Conservation (phyloP, 345 rosid genomes). For the Adansonia digitata region DNA sequence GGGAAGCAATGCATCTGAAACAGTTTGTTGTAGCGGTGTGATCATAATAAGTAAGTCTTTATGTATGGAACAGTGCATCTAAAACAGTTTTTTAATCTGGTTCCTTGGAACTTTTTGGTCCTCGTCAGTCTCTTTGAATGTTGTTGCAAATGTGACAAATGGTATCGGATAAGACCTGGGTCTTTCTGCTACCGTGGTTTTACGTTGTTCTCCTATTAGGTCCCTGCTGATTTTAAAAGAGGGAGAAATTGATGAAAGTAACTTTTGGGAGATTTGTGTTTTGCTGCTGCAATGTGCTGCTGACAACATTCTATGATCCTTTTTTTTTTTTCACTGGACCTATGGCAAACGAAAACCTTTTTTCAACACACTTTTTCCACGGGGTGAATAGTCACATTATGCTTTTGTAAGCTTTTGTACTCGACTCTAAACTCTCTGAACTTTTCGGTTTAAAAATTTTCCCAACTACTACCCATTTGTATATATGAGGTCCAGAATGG, state of each 20-base stretch:
- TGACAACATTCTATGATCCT: neutral
- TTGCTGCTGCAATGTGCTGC: neutral
- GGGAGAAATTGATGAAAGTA: neutral
- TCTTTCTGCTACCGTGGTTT: neutral
- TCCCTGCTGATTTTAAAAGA: neutral
- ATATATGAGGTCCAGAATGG: slow-evolving; percentile 6
- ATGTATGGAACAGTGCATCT: neutral
- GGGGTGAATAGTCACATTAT: neutral
- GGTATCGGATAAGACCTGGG: neutral
- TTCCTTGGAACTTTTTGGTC: neutral
- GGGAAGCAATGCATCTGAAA: neutral
- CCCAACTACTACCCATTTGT: slow-evolving; percentile 11
- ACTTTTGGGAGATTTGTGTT: neutral
- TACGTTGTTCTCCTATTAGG: neutral
- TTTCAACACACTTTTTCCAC: neutral
- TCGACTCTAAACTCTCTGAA: neutral
- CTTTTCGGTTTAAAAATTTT: neutral
- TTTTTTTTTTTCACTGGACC: neutral
- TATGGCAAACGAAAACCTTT: neutral
- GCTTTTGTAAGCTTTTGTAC: neutral
- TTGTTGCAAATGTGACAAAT: neutral
- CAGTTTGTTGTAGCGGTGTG: neutral
- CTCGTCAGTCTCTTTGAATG: neutral
- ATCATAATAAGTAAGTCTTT: neutral
- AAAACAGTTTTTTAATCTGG: neutral